Evolutionary conservation across 164 flowering plant species (phyloP).

Genomic region (Saururus chinensis): DNA sequence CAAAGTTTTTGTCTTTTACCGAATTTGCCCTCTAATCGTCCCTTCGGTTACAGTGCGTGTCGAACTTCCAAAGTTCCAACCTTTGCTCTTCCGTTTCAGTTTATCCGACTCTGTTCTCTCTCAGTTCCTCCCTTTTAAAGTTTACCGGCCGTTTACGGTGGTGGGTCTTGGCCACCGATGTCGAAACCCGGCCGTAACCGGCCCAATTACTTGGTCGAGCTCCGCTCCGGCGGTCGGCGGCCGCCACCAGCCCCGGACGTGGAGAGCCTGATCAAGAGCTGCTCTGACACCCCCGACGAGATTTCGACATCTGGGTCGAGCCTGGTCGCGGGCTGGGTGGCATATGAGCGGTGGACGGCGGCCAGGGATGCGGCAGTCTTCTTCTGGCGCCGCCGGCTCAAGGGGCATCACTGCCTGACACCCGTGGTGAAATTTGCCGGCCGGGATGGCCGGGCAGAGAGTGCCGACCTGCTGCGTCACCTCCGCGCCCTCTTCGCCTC

Average conservation of each 20-base stretch:
- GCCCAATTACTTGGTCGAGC: not conserved
- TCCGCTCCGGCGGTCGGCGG: not conserved
- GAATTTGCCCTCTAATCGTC: too few relatives aligned
- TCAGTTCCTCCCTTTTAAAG: too few relatives aligned
- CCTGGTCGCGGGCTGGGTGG: conserved; percentile 19
- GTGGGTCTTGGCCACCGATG: too few relatives aligned
- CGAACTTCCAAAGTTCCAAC: too few relatives aligned
- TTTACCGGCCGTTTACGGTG: too few relatives aligned
- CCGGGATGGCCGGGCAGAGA: conserved; percentile 25
- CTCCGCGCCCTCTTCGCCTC: conserved; percentile 29
- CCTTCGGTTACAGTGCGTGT: too few relatives aligned
- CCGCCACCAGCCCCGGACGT: not conserved
- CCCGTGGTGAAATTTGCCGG: conserved; percentile 19
- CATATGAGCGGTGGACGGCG: conserved; percentile 33
- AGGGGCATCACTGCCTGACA: conserved; percentile 21
- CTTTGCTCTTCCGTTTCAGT: too few relatives aligned
- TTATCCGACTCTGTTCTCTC: too few relatives aligned
- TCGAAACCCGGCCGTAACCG: not conserved
- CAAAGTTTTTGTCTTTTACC: too few relatives aligned
- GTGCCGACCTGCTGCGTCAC: conserved; percentile 29
- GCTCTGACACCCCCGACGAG: not conserved
- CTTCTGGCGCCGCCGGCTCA: conserved; percentile 50
- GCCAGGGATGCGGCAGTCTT: conserved; percentile 28
- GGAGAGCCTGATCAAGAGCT: not conserved
- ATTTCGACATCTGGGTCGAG: not conserved